These are phyloP conservation scores for Zasmidium angulare DNA, from an alignment of 2,329 filamentous ascomycete genomes.

Conservation along the genomic window DNA sequence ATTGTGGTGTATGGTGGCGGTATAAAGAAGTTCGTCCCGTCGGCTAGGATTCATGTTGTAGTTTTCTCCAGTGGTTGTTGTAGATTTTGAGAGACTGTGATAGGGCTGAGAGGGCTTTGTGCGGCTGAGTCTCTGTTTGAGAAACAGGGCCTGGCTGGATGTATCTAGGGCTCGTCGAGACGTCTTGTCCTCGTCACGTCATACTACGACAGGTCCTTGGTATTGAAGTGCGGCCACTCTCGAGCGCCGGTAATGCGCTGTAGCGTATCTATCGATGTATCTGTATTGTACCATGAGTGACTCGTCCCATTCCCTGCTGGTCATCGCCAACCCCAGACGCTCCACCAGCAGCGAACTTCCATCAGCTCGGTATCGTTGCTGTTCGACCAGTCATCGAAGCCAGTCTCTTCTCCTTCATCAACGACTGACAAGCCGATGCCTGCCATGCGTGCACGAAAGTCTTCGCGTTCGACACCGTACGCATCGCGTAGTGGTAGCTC, in stretches of 20 bases:
- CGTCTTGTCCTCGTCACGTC: no score
- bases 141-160: no score
- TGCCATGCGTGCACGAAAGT: conserved; percentile 64
- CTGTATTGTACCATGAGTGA: background rate
- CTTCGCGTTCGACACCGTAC: conserved; percentile 63
- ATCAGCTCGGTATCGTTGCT: conserved; percentile 44
- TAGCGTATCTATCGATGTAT: background rate
- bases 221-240: background rate
- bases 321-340: conserved; percentile 53
- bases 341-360: conserved; percentile 69
- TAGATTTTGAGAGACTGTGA: no score
- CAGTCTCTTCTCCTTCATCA: conserved; percentile 62
- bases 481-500: conserved; percentile 78
- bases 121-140: no score
- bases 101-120: no score
- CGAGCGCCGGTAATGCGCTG: background rate
- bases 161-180: no score
- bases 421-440: conserved; percentile 54
- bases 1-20: no score
- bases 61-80: no score
- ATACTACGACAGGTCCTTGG: background rate
- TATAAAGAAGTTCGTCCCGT: no score
- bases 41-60: no score
- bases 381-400: conserved; percentile 72
- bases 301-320: background rate